phyloP scores from a whole-genome alignment of 1,139 yeast species.

The Blastobotrys proliferans region DNA sequence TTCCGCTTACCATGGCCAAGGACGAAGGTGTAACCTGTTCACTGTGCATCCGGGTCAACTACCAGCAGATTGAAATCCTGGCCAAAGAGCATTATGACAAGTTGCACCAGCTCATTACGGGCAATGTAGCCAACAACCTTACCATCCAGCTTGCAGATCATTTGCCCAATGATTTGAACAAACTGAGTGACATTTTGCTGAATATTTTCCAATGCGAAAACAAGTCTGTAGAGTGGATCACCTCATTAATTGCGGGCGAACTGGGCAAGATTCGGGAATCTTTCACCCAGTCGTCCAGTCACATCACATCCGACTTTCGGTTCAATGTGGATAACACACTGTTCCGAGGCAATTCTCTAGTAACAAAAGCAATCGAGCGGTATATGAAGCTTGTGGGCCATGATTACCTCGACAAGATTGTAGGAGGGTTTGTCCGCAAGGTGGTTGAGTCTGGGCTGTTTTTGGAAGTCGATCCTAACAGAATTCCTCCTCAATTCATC shows the following conservation, averaged over 20 bases:
- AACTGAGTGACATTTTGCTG: slow-evolving; percentile 26
- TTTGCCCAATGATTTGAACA: slow-evolving; percentile 45
- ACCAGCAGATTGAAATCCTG: slow-evolving; percentile 56
- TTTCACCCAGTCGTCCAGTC: slow-evolving; percentile 13
- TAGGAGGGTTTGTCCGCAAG: slow-evolving; percentile 62
- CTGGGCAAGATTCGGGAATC: slow-evolving; percentile 20
- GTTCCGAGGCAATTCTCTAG: slow-evolving; percentile 79
- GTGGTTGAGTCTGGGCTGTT: slow-evolving; percentile 48
- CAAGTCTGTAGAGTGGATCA: slow-evolving; percentile 63
- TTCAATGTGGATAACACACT: slow-evolving; percentile 53
- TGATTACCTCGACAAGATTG: slow-evolving; percentile 67
- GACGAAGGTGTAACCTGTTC: slow-evolving; percentile 12
- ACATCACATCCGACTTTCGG: slow-evolving; percentile 14
- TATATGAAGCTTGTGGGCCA: slow-evolving; percentile 75
- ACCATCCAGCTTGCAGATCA: slow-evolving; percentile 34
- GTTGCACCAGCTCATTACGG: slow-evolving; percentile 41
- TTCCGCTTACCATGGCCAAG: slow-evolving; percentile 16
- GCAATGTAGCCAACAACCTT: slow-evolving; percentile 21
- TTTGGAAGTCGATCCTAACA: slow-evolving; percentile 73
- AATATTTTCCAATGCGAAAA: slow-evolving; percentile 34
- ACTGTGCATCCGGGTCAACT: slow-evolving; percentile 50
- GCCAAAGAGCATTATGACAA: slow-evolving; percentile 56
- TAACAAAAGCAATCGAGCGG: slow-evolving; percentile 76
- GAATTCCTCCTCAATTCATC: slow-evolving; percentile 34
- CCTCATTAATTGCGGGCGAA: slow-evolving; percentile 63